Evolutionary conservation across 2,329 filamentous ascomycete species (phyloP), one percentile per base, ranked within the genome.

Genomic region (Colletotrichum brevisporum): DNA sequence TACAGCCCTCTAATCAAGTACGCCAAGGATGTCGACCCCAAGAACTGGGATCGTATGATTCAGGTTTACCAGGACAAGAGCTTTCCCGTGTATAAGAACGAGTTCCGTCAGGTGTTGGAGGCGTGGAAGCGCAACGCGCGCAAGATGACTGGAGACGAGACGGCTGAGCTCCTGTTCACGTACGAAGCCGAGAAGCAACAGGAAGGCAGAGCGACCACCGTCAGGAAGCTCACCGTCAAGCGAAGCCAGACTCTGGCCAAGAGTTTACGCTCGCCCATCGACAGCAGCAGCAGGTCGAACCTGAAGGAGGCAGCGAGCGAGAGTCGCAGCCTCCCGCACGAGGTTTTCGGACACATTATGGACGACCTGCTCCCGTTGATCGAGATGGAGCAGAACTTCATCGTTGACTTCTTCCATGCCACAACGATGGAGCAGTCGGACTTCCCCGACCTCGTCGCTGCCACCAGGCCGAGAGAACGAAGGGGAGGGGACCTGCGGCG

Each of bases 381-480:
- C 67, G 91, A 94, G 74, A 95, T 95, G 78, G 96, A 99, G 81
- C 95, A 99, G 78, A 98, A 98, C 77, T 99, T 98, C 77, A 86
- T 98, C 56, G 91, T 97, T n/a, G 94, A 97, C 74, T 96, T 98
- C 79, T 98, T 98, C 86, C 95, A 98, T 75, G 90, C 96, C 27
- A 93, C 92, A n/a, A 97, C 94, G 2, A 85, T 95, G 31, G 91
- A 94, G 75, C 91, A 90, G 43, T 82, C 88, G 16, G 95, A 98
- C 76, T 98, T 98, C 76, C 87, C 92, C 1, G 96, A 98, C 72
- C 88, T 91, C 3, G 91, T 98, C 18, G 85, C 88, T 21, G 86
- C 88, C 2, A 85, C 85, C 2, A 82, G 87, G 26, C 94, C 94
- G 6, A 88, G 90, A 50, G 86, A 91, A 45, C 89, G 95, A 54